phyloP scores from a whole-genome alignment of 129 eudicot species.

The Tanacetum coccineum region DNA sequence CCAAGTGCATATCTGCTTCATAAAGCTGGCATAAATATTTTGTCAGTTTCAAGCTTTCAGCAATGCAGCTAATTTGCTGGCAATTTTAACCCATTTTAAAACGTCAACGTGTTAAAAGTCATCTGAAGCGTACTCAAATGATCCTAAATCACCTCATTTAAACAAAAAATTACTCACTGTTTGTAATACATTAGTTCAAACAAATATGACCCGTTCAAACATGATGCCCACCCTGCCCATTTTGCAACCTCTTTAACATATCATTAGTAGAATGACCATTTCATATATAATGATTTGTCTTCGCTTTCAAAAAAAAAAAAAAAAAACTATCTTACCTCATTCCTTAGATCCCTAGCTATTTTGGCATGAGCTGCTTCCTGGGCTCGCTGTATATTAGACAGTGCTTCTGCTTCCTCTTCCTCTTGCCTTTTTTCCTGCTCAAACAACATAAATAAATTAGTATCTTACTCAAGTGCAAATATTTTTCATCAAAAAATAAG shows the following conservation, averaged over 20 bases:
- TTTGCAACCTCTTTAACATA: neutral
- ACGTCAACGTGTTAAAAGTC: neutral
- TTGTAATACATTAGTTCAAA: neutral
- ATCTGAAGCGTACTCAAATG: neutral
- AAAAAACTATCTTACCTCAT: slow-evolving; percentile 51
- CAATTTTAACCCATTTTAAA: neutral
- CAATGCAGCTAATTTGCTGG: slow-evolving; percentile 4
- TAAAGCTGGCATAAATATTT: slow-evolving; percentile 49
- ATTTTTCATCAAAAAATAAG: slow-evolving; percentile 1
- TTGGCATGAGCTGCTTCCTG: slow-evolving; percentile 78
- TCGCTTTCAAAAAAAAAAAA: neutral
- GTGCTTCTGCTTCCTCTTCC: slow-evolving; percentile 87
- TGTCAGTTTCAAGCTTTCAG: neutral
- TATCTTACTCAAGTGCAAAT: neutral
- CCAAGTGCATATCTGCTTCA: slow-evolving; percentile 42
- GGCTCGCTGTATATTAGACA: slow-evolving; percentile 53
- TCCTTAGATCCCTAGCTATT: slow-evolving; percentile 65
- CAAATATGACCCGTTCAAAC: neutral
- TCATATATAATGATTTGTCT: neutral
- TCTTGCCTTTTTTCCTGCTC: slow-evolving; percentile 73
- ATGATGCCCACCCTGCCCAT: neutral
- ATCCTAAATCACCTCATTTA: neutral
- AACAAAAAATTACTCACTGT: too few relatives aligned
- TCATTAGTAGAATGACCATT: too few relatives aligned
- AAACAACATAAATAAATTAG: slow-evolving; percentile 6